Base-by-base conservation (phyloP, 768 basidiomycete genomes). In the Trametes gibbosa region DNA sequence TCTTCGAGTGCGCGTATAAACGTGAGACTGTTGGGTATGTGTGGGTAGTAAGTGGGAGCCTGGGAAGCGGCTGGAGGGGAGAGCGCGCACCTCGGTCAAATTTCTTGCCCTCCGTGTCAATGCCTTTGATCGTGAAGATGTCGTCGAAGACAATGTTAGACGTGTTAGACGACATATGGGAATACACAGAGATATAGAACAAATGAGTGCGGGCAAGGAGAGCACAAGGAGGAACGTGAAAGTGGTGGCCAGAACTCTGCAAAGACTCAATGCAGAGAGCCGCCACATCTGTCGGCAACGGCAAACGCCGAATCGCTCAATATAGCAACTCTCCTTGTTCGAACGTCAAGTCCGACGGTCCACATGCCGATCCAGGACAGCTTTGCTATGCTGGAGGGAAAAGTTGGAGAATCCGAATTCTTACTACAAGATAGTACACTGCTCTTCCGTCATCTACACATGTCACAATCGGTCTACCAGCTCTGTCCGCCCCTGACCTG, bases 61-160 rank as follows among this genome's bases (percentile, higher is more conserved):
- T 5, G 29, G 29, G 29, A 10, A 32, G 29, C 4, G 29, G 29
- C 29, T 4, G 24, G 47, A 16, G 52, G 35, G 39, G 42, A 41
- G 50, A 69, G 23, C 34, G 46, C 85, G 48, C 56, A 95, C 96
- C 96, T 87, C 96, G 80, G 75, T 99, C 97, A 67, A 98, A 99
- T 73, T 95, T 97, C 79, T 91, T 97, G 47, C 96, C 96, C 66
- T 95, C 95, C 73, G 85, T 86, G 77, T 95, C 87, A 50, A 95
- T 90, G 43, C 74, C 86, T 64, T 83, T 81, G 65, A 96, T 89
- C 12, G 83, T 87, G 75, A 98, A 98, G 45, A 95, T 87, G 71
- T 98, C 96, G 69, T 95, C 91, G 69, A 98, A 98, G 57, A 97
- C 84, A 66, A 96, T 84, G 70, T 80, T 89, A 1, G 89, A 88